Evolutionary conservation across 2,329 filamentous ascomycete genomes (phyloP), one percentile per base, ranked within the genome.

Genomic region (Xylaria sp.): DNA sequence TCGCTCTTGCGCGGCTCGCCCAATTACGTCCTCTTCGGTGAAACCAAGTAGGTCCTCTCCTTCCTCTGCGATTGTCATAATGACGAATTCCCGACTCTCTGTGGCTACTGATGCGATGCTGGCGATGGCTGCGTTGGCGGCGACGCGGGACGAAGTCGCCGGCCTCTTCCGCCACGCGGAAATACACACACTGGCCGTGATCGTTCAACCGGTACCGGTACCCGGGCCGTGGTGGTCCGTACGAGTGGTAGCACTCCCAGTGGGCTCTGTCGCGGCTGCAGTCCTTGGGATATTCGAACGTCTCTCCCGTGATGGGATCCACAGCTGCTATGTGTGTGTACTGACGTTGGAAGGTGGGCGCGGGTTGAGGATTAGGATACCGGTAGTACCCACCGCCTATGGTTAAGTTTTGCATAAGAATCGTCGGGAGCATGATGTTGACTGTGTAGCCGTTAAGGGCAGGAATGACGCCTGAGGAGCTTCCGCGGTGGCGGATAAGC

Each of bases 131-230:
- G 5, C 9, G 24, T n/a, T 29, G 9, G 24, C 29, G 16, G 20
- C 7, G 29, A 42, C 17, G 39, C 16, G 40, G 24, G 20, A 50
- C 40, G 19, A 39, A 48, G 20, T 44, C 48, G 13, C 37, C 21
- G 13, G 48, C 48, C 20, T 16, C 40, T 44, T 44, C 29, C n/a
- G 11, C 18, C 7, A 50, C 48, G 7, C 22, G 9, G 37, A 50
- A 50, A 2, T 11, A n/a, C 16, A 44, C 40, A 4, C 21, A 2
- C 7, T 44, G 7, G 20, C 39, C 48, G 11, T 26, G n/a, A 17
- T 40, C 26, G 42, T 52, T 37, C n/a, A 42, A 52, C 13, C 50
- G 38, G 22, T 52, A 52, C 19, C 42, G 29, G 18, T 47, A 47
- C 7, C 50, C 34, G 8, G 50, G 38, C 18, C 34, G 7, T 2